Evolutionary conservation across 352 stramenopile species (phyloP).

Genomic region (Globisporangium iwayamae): DNA sequence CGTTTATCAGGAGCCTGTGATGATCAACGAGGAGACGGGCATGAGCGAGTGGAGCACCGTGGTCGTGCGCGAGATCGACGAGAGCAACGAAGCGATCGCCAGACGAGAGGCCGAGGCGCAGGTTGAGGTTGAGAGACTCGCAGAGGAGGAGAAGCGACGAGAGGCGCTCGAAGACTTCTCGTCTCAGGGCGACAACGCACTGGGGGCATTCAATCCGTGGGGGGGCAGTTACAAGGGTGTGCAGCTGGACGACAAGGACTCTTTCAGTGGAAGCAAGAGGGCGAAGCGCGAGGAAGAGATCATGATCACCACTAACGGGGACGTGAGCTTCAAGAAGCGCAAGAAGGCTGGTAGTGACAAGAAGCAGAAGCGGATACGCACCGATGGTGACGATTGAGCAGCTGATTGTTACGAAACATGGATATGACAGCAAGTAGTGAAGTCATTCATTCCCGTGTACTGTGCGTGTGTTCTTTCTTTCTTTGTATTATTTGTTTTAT

Average conservation of each 20-base stretch:
- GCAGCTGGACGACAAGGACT: conserved; percentile 39
- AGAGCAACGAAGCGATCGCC: conserved; percentile 62
- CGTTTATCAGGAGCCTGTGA: conserved; percentile 15
- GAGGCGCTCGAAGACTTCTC: conserved; percentile 68
- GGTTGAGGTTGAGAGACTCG: conserved; percentile 27
- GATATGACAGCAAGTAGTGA: conserved; percentile 3
- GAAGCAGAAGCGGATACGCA: conserved; percentile 66
- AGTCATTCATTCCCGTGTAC: not conserved
- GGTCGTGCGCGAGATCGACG: conserved; percentile 66
- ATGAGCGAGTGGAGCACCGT: conserved; percentile 85
- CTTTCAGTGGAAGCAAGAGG: conserved; percentile 13
- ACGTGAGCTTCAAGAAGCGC: conserved; percentile 78
- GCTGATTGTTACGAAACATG: not conserved
- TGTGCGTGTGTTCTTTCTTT: conserved; percentile 5
- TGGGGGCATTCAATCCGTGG: conserved; percentile 81
- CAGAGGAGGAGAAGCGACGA: conserved; percentile 48
- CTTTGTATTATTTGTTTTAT: conserved; percentile 19
- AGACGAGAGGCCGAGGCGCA: conserved; percentile 45
- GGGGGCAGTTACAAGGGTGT: conserved; percentile 84
- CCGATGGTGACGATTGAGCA: conserved; percentile 40
- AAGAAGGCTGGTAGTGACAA: conserved; percentile 28
- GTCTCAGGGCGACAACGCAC: conserved; percentile 62
- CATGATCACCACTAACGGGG: conserved; percentile 41
- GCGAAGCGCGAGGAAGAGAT: conserved; percentile 43
- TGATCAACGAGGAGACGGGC: conserved; percentile 67